Percentiles rank a stretch among this genome's conserved stretches.
phyloP scores from a whole-genome alignment of 495 filamentous ascomycete species.

The Durotheca rogersii region DNA sequence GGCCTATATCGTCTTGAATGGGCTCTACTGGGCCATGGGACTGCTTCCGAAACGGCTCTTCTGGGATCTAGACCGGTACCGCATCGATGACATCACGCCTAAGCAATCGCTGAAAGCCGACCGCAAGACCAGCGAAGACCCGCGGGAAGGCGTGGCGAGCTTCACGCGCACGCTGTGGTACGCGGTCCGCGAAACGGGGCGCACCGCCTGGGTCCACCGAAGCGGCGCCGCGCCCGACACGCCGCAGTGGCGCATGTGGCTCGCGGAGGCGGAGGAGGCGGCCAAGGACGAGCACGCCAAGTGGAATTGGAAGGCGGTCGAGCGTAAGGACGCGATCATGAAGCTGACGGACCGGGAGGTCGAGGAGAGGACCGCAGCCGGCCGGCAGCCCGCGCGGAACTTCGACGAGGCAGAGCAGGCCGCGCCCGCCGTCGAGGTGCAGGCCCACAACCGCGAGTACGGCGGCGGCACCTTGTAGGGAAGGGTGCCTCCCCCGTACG shows the following conservation, averaged over 20 bases:
- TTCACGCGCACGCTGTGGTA: slow-evolving; percentile 60
- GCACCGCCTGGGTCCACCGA: slow-evolving; percentile 50
- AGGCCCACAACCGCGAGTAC: slow-evolving; percentile 13
- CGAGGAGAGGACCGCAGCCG: slow-evolving; percentile 2
- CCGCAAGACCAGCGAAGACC: slow-evolving; percentile 22
- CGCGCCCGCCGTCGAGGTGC: slow-evolving; percentile 34
- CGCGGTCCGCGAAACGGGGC: slow-evolving; percentile 53
- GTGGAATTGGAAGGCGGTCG: slow-evolving; percentile 57
- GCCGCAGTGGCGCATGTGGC: slow-evolving; percentile 53
- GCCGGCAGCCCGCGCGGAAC: slow-evolving; percentile 1
- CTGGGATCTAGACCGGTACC: slow-evolving; percentile 54
- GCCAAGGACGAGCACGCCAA: slow-evolving; percentile 32
- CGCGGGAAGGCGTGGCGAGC: slow-evolving; percentile 40
- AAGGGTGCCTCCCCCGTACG: not conserved
- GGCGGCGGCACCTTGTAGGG: slow-evolving; percentile 27
- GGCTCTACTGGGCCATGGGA: slow-evolving; percentile 58
- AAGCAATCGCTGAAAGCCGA: slow-evolving; percentile 37
- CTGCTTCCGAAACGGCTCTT: slow-evolving; percentile 48
- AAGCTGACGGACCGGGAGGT: slow-evolving; percentile 30
- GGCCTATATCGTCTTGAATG: slow-evolving; percentile 60
- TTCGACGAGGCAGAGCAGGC: slow-evolving; percentile 36
- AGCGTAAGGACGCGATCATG: slow-evolving; percentile 51
- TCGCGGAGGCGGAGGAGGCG: slow-evolving; percentile 47
- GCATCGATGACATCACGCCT: slow-evolving; percentile 41
- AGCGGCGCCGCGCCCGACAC: slow-evolving; percentile 52